These are phyloP conservation scores for Cryptosporidium viatorum DNA, from an alignment of 169 alveolate species.

Conservation along the genomic window DNA sequence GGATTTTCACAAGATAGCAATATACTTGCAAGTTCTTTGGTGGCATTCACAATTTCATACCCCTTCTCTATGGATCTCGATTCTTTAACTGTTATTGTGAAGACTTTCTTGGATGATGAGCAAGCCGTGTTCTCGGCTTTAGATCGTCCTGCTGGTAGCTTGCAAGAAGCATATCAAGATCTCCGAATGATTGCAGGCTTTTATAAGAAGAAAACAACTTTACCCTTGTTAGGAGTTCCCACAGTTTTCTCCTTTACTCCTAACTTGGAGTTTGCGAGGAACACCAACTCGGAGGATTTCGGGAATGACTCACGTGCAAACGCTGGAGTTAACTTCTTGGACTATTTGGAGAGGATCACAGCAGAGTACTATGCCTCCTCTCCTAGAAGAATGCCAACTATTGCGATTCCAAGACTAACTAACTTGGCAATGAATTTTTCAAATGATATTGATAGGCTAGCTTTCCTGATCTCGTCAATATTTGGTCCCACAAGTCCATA, in stretches of 20 bases:
- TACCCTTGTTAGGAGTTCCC: not conserved
- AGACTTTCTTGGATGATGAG: conserved; percentile 10
- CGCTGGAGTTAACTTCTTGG: conserved; percentile 25
- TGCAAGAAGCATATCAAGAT: conserved; percentile 39
- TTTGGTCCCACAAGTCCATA: conserved; percentile 52
- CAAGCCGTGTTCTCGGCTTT: not conserved
- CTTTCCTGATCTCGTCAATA: conserved; percentile 1
- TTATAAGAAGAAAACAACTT: not conserved
- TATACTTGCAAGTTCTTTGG: not conserved
- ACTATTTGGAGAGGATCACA: conserved; percentile 39
- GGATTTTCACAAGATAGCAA: not conserved
- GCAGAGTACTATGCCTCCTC: conserved; percentile 47
- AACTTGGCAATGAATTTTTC: conserved; percentile 46
- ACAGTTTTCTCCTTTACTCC: conserved; percentile 1
- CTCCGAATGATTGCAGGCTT: conserved; percentile 18
- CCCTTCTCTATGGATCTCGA: not conserved
- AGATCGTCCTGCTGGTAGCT: not conserved
- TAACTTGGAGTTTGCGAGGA: not conserved
- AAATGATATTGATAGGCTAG: not conserved
- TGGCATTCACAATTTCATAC: not conserved
- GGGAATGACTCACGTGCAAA: not conserved
- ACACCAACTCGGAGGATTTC: not conserved
- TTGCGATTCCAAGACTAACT: conserved; percentile 54
- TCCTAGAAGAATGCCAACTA: conserved; percentile 68
- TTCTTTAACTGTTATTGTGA: not conserved